phyloP scores from a whole-genome alignment of 257 asterid species.

The Ophiorrhiza pumila region DNA sequence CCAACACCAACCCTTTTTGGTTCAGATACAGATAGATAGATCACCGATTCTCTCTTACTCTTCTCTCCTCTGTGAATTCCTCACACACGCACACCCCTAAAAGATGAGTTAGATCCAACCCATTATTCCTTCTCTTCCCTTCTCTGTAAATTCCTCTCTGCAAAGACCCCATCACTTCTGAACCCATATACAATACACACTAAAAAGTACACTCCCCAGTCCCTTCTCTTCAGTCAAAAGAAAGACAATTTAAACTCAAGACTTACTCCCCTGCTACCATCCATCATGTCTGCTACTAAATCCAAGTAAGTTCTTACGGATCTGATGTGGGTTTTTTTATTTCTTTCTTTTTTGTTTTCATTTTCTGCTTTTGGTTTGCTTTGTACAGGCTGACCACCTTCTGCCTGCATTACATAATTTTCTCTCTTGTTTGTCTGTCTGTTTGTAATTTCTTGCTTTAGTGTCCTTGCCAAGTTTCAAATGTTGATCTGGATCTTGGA shows the following conservation, averaged over 20 bases:
- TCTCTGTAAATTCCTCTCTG: background rate
- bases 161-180: background rate
- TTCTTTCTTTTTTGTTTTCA: background rate
- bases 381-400: background rate
- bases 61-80: constrained; percentile 19
- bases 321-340: constrained; percentile 28
- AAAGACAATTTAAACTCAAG: background rate
- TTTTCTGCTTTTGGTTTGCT: background rate
- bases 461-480: background rate
- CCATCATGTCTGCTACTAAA: constrained; percentile 59
- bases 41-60: constrained; percentile 4
- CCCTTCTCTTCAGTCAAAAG: background rate
- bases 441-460: background rate
- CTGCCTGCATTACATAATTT: background rate
- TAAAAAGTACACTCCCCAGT: background rate
- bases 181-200: background rate
- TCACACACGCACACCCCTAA: no score
- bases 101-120: constrained; percentile 6
- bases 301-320: constrained; percentile 57
- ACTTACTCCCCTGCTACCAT: background rate
- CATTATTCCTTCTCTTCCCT: background rate
- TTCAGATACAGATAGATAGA: constrained; percentile 11
- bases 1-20: constrained; percentile 9
- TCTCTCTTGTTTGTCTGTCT: background rate
- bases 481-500: constrained; percentile 28